Evolutionary conservation across 2,329 filamentous ascomycete genomes (phyloP), one percentile per base, ranked within the genome.

Genomic region (Hypoxylon sp.): DNA sequence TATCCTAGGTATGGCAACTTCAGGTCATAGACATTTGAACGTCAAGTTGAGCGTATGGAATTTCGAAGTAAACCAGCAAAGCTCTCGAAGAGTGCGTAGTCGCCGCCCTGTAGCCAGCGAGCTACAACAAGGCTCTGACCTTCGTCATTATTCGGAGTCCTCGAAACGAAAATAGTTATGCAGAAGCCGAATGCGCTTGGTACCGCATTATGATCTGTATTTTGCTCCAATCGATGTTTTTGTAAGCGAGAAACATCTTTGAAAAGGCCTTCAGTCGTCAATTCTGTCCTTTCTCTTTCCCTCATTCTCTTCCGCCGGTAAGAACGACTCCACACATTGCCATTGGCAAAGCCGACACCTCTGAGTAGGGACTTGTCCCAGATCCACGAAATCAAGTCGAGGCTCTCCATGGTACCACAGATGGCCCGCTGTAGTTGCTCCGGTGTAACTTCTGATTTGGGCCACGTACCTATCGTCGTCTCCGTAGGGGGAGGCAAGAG

Each of bases 31-130:
- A 20, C 7, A 40, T 14, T 5, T 9, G 16, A 22, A 33, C 20
- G 16, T 59, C n/a, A 40, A 5, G 8, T 18, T 42, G 32, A 26
- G 8, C 33, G 44, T 8, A 71, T 45, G 2, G 67, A 54, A 8
- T 70, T 73, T 18, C 68, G 67, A 38, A 96, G 68, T 81, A 94
- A 93, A 0, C 93, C 93, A 64, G 89, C 91, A 67, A 99, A 93
- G 75, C 94, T 97, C 79, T 96, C 92, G 77, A 95, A 97, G 0
- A 96, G 74, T 0, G 89, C 83, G 16, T 85, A 81, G 69, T 97
- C 91, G 4, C 83, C 82, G 0, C 96, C 95, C 71, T 92, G 89
- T 0, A 93, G 74, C 94, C 93, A 96, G 30, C 91, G 83, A 56
- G 91, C 81, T 3, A 78, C 70, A 3, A 91, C 79, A 1, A 75